Evolutionary conservation across 441 rosid species (phyloP), one percentile per base, ranked within the genome.

Genomic region (Breynia disticha): DNA sequence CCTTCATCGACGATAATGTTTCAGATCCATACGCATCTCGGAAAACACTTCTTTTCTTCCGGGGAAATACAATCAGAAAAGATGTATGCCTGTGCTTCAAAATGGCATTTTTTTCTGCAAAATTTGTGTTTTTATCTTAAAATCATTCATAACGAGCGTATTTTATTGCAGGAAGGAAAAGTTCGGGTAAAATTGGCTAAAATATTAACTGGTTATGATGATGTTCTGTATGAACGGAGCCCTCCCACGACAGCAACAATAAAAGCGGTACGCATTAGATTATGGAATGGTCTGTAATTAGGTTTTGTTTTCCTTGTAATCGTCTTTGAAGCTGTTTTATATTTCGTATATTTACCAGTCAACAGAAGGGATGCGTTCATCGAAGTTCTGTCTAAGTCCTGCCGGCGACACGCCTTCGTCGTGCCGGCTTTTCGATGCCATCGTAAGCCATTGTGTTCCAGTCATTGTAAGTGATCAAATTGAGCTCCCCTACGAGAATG

Each of bases 331-430:
- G 17, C 15, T 61, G 50, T n/a, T 67, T 4, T 52, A 62, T 59
- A 24, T 53, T 65, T 37, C 56, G 43, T 54, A 67, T 46, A 53
- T 51, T 47, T 35, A 48, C 55, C 69, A 88, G 98, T 86, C 97
- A 63, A 80, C 83, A 1, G 58, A 78, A 73, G 97, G 91, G 48
- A 93, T 93, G 98, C 87, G 96, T 24, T 68, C 74, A 19, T 86
- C 98, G 2, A 93, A 89, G 66, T 93, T 89, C 76, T 93, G 98
- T 60, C 74, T 86, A 42, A 79, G 86, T 75, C 95, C 97, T 48
- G 97, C 89, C 4, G 98, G 98, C 53, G 98, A 91, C 57, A 86
- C 98, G 11, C 97, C 98, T 48, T 93, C 98, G 35, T 93, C 98
- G 19, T 86, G 95, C 69, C 84, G 97, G 18, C 70, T 88, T n/a